Evolutionary conservation across 2,329 filamentous ascomycete genomes (phyloP), one percentile per base, ranked within the genome.

Genomic region (Bipolaris cookei): DNA sequence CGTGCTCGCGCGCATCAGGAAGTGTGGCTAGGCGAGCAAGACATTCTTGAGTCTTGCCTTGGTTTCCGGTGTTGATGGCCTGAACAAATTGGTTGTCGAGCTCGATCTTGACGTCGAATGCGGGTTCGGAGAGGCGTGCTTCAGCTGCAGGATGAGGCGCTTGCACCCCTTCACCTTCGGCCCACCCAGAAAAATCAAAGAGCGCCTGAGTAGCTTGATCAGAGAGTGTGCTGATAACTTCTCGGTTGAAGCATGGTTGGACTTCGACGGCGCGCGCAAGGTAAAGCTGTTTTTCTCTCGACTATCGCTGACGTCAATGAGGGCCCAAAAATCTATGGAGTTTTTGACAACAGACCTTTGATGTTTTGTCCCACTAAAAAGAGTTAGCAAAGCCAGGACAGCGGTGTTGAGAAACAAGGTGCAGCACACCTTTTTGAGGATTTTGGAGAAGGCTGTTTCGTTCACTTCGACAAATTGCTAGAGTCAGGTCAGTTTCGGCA

Each of bases 381-480:
- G 63, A 48, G 78, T 79, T 70, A 82, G 79, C 70, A 61, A 45
- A 39, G 42, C 35, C 37, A 34, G 51, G 34, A 18, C 49, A 18
- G 11, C 6, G 25, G 18, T 41, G 16, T 18, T 54, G 30, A 34
- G 39, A 43, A 7, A 16, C 8, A 38, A 49, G 53, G 37, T 48
- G 43, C 25, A 56, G 76, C 81, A 59, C 72, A 88, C 86, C 84
- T 99, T 99, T 80, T 99, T 99, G 63, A 99, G 81, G 58, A 99
- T 99, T 78, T 99, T 99, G 25, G 94, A 97, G 76, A 98, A 97
- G 14, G 93, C 95, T 1, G 92, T 97, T 71, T 95, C 94, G 74
- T 99, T 99, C 74, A 98, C 91, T 77, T 98, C 94, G 64, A 99
- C 92, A 77, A 98, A 99, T 81, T 98, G 95, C 82, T 97, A 53